Conservation (phyloP, 2,329 filamentous ascomycete genomes). For the Arthroderma uncinatum region DNA sequence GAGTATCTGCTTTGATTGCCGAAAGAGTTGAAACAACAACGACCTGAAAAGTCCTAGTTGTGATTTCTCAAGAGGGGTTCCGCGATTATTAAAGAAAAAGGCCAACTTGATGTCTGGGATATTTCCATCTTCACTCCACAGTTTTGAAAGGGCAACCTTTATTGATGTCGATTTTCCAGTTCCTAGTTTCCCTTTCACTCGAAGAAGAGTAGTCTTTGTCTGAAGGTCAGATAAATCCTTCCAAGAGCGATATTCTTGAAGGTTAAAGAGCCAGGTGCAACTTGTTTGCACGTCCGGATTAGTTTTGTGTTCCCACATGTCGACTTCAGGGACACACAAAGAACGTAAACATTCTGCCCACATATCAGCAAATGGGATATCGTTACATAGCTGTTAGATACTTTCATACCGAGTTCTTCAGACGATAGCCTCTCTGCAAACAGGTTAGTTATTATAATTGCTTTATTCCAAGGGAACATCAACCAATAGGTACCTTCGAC, state of each 20-base stretch:
- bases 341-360: slow-evolving; percentile 6
- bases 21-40: slow-evolving; percentile 20
- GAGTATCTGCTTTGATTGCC: slow-evolving; percentile 6
- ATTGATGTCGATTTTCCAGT: neutral
- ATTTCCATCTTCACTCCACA: neutral
- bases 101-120: slow-evolving; percentile 28
- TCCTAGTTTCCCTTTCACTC: slow-evolving; percentile 19
- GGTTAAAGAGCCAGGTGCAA: slow-evolving; percentile 34
- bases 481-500: neutral
- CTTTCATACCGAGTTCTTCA: neutral
- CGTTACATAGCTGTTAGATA: too few relatives aligned
- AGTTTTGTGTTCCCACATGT: slow-evolving; percentile 29
- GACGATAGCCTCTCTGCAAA: neutral
- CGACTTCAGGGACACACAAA: slow-evolving; percentile 33
- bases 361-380: neutral
- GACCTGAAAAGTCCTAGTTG: slow-evolving; percentile 22
- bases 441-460: neutral
- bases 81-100: slow-evolving; percentile 25
- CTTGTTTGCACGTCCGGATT: slow-evolving; percentile 29
- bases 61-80: slow-evolving; percentile 18
- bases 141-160: neutral
- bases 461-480: neutral
- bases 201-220: slow-evolving; percentile 26
- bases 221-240: slow-evolving; percentile 18
- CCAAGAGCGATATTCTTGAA: slow-evolving; percentile 31